Evolutionary conservation across 805 yeast species (phyloP), one percentile per base, ranked within the genome.

Genomic region (Candida arabinofermentans): DNA sequence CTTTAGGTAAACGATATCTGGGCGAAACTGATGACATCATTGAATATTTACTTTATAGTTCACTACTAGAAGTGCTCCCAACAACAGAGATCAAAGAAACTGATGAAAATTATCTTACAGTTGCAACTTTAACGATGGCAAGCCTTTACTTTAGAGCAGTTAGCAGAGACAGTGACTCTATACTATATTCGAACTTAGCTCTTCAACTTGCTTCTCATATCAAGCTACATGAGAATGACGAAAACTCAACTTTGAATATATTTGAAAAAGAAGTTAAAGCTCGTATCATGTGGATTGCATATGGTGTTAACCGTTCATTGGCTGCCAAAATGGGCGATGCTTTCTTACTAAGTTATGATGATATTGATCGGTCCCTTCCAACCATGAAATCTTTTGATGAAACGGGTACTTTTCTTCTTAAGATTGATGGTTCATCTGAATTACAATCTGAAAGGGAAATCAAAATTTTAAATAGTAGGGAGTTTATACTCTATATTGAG

Each of bases 281-380:
- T 12, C 40, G 58, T 19, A 43, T 57, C 2, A 51, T 50, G 41
- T 58, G 62, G 62, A 49, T 51, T 8, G 37, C 54, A 5, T 57
- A 49, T 41, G 60, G 59, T 7, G 44, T 51, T 16, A 57, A 55
- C 32, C 43, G 57, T 40, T 47, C 51, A 4, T 27, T 54, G n/a
- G 49, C 58, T 8, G 56, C 59, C 9, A 57, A 57, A 39, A 53
- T 51, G 50, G 63, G 63, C 10, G 50, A 52, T 24, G 46, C 48
- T 2, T 45, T 53, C 35, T 34, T 54, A 13, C 31, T 58, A 16
- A 32, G 38, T 2, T 42, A 39, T 36, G 22, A 38, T 6, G 49
- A 51, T 23, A 50, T 58, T 8, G 34, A 44, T 6, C 36, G 60
- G 18, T 48, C 45, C 3, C 37, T 50, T 10, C 60, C 61, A 2